Evolutionary conservation across 2,329 filamentous ascomycete genomes (phyloP).

Genomic region (Fusarium kyushuense): DNA sequence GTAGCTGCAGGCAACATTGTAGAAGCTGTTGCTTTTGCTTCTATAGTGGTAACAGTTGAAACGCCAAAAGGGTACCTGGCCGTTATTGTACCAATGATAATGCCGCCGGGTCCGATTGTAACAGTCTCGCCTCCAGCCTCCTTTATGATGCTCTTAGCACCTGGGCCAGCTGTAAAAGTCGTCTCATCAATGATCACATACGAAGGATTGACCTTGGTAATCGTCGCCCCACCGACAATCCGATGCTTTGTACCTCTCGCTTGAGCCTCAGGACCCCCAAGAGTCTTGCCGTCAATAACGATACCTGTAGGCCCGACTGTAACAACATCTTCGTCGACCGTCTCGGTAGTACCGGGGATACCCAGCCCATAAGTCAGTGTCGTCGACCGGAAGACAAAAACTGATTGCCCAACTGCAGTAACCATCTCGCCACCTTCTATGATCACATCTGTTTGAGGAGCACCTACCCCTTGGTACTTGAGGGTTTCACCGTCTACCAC

Average conservation of each 20-base stretch:
- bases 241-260: conserved; percentile 56
- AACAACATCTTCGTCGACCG: conserved; percentile 64
- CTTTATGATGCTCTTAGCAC: conserved; percentile 57
- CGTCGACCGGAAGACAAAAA: conserved; percentile 57
- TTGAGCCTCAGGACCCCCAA: conserved; percentile 58
- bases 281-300: conserved; percentile 54
- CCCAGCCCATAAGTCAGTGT: conserved; percentile 61
- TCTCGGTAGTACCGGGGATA: conserved; percentile 51
- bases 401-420: conserved; percentile 57
- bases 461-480: conserved; percentile 49
- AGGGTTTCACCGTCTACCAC: conserved; percentile 55
- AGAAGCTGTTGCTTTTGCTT: conserved; percentile 47
- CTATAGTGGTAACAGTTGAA: conserved; percentile 58
- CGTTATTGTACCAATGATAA: conserved; percentile 61
- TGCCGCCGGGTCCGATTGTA: conserved; percentile 63
- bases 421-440: conserved; percentile 63
- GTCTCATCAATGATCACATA: conserved; percentile 62
- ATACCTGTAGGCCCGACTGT: conserved; percentile 62
- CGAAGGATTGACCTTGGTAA: conserved; percentile 63
- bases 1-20: conserved; percentile 47
- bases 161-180: conserved; percentile 65
- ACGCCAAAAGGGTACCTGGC: conserved; percentile 60
- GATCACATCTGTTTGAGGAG: conserved; percentile 57
- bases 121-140: conserved; percentile 64
- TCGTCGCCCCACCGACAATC: conserved; percentile 65